Conservation (phyloP, 371 early-diverging fungal species). For the Apophysomyces ossiformis region DNA sequence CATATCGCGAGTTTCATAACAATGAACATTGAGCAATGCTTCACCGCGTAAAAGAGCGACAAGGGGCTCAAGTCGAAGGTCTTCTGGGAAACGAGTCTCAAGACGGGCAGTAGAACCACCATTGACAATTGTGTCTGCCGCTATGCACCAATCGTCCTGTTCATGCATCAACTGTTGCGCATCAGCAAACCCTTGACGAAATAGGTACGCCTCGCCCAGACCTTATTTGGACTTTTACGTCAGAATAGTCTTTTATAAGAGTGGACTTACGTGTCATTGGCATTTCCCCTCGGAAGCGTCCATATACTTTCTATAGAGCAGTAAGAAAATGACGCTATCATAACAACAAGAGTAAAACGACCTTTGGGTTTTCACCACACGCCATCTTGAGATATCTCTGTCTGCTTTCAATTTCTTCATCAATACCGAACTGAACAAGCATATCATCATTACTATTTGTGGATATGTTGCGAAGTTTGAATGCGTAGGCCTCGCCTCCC, state of each 20-base stretch:
- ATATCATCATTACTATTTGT: slow-evolving; percentile 67
- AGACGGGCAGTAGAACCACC: slow-evolving; percentile 20
- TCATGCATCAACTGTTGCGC: slow-evolving; percentile 54
- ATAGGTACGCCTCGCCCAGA: slow-evolving; percentile 74
- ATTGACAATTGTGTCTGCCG: slow-evolving; percentile 39
- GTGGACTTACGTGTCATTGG: slow-evolving; percentile 37
- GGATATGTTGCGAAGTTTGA: slow-evolving; percentile 58
- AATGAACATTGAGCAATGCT: slow-evolving; percentile 75
- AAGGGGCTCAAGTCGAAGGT: slow-evolving; percentile 61
- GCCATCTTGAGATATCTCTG: slow-evolving; percentile 87
- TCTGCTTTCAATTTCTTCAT: slow-evolving; percentile 22
- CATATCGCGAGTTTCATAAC: slow-evolving; percentile 72
- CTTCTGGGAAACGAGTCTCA: slow-evolving; percentile 67
- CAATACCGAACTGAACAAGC: slow-evolving; percentile 60
- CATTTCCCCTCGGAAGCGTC: slow-evolving; percentile 28
- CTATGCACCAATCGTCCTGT: slow-evolving; percentile 84
- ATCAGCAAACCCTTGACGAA: slow-evolving; percentile 64
- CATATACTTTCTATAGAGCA: slow-evolving; percentile 27
- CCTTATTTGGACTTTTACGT: slow-evolving; percentile 40
- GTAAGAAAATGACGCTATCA: neutral
- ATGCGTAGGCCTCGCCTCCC: slow-evolving; percentile 76
- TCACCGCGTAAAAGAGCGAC: slow-evolving; percentile 75
- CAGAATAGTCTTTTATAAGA: no score
- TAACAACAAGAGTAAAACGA: slow-evolving; percentile 7
- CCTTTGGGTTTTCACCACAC: slow-evolving; percentile 84